Conservation (phyloP, 352 stramenopile genomes). For the Phytophthora pseudosyringae region DNA sequence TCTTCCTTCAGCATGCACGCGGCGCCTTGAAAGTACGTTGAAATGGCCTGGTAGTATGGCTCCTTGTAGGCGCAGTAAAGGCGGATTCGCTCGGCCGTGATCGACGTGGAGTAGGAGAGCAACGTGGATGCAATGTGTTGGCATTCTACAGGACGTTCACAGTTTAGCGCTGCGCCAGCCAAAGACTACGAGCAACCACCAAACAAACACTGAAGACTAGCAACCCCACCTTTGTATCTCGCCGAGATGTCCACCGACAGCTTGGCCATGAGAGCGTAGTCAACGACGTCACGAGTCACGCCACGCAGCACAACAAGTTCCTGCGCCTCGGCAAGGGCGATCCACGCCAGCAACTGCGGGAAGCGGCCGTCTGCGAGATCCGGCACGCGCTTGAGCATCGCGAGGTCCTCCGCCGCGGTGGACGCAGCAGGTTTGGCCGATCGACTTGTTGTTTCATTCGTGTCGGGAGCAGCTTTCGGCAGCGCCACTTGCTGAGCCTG, state of each 20-base stretch:
- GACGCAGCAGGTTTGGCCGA: neutral
- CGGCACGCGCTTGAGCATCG: constrained; percentile 50
- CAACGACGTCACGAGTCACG: constrained; percentile 61
- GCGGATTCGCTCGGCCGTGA: constrained; percentile 44
- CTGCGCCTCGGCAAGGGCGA: constrained; percentile 68
- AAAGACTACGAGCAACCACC: neutral
- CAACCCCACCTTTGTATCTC: constrained; percentile 50
- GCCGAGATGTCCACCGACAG: constrained; percentile 60
- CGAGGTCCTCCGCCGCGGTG: constrained; percentile 34
- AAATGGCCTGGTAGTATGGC: constrained; percentile 63
- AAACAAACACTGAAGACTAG: neutral
- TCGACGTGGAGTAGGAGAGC: constrained; percentile 48
- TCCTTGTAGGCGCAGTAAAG: constrained; percentile 66
- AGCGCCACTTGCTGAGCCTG: constrained; percentile 15
- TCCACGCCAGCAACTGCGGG: constrained; percentile 57
- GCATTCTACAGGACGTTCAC: constrained; percentile 32
- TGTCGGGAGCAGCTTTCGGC: constrained; percentile 1
- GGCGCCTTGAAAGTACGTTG: constrained; percentile 69
- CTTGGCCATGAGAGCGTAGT: constrained; percentile 75
- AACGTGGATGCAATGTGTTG: constrained; percentile 36
- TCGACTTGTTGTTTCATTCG: constrained; percentile 1
- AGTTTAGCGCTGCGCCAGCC: neutral
- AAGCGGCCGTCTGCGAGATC: constrained; percentile 61
- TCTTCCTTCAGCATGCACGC: constrained; percentile 64
- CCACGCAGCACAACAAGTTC: constrained; percentile 71